Conservation (phyloP, 2,329 filamentous ascomycete species). For the Aspergillus bombycis region DNA sequence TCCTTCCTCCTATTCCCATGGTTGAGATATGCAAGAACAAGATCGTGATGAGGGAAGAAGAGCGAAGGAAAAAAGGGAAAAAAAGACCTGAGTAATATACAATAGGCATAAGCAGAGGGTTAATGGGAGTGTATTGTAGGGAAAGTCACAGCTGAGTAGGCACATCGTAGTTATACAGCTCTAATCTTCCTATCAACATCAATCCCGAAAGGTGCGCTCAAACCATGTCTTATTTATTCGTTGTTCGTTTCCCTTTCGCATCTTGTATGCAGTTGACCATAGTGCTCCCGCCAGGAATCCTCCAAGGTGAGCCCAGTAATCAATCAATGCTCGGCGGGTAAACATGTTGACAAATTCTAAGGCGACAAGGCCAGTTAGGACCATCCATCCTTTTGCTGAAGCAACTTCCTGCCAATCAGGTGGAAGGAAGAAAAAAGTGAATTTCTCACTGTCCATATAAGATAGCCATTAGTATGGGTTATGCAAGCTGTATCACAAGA, state of each 20-base stretch:
- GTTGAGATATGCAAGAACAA: background rate
- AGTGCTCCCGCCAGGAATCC: slow-evolving; percentile 43
- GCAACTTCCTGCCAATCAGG: slow-evolving; percentile 43
- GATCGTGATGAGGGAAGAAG: background rate
- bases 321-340: slow-evolving; percentile 33
- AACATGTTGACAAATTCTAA: slow-evolving; percentile 41
- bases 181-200: background rate
- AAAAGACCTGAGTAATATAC: background rate
- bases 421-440: slow-evolving; percentile 47
- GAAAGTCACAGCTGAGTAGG: background rate
- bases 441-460: slow-evolving; percentile 36
- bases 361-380: slow-evolving; percentile 40
- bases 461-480: slow-evolving; percentile 1
- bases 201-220: slow-evolving; percentile 11
- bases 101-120: background rate
- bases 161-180: background rate
- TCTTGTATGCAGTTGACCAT: slow-evolving; percentile 20
- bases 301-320: slow-evolving; percentile 47
- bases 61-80: background rate
- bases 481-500: background rate
- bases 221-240: slow-evolving; percentile 22
- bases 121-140: background rate
- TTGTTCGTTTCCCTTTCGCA: slow-evolving; percentile 15
- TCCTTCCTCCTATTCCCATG: background rate
- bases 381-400: slow-evolving; percentile 44